Percentiles rank a stretch among this genome's conserved stretches.
phyloP scores from a whole-genome alignment of 2,329 filamentous ascomycete genomes.

The Akanthomyces lecanii region DNA sequence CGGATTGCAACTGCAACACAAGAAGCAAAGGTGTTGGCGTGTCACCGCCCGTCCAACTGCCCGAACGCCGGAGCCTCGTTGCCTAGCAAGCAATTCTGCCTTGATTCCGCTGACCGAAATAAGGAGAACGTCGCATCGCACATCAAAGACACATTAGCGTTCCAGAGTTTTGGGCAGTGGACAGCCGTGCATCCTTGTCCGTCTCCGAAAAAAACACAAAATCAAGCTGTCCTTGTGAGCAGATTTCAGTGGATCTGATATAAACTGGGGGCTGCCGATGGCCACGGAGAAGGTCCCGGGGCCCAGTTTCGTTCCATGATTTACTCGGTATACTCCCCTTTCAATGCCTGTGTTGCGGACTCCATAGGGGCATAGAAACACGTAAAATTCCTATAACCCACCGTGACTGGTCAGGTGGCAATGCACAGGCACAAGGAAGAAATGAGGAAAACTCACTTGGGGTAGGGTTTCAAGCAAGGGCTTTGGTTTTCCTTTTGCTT shows the following conservation, averaged over 20 bases:
- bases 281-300: constrained; percentile 8
- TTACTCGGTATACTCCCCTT: constrained; percentile 10
- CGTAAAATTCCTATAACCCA: neutral
- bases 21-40: neutral
- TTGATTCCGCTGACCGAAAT: neutral
- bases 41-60: neutral
- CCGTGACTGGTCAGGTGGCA: constrained; percentile 3
- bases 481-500: neutral
- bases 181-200: neutral
- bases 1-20: constrained; percentile 5
- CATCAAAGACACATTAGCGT: neutral
- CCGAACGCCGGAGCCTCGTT: neutral
- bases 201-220: neutral
- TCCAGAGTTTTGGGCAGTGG: neutral
- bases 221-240: constrained; percentile 10
- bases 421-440: constrained; percentile 1
- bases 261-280: neutral
- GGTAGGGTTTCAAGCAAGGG: neutral
- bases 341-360: neutral
- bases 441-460: neutral
- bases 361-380: neutral
- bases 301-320: neutral
- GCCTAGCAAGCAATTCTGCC: neutral
- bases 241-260: constrained; percentile 10
- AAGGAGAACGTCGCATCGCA: neutral